Evolutionary conservation across 1,139 yeast genomes (phyloP), one percentile per base, ranked within the genome.

Genomic region (Yamadazyma sp.): DNA sequence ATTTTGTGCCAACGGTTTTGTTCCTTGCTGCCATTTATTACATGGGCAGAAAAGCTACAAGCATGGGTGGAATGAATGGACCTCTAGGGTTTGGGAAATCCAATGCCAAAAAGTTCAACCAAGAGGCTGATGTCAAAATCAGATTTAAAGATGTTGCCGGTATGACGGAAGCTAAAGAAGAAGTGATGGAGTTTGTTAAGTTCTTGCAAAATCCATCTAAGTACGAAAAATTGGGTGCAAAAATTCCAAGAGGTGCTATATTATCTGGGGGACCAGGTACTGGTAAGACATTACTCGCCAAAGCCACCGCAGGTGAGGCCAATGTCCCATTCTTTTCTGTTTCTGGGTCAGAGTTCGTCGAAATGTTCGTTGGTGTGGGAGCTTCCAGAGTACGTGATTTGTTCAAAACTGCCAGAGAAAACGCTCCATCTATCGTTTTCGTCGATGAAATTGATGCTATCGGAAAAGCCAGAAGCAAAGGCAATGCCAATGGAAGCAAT

Each of bases 191-290:
- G 61, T 92, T 92, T 71, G 98, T 92, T 39, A 83, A 85, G 56
- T 92, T 92, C 59, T 75, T 92, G 61, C 87, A 89, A 61, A 79
- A 89, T 50, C 98, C 98, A 10, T 74, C 75, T 37, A 89, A 88
- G 59, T 92, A 89, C 61, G 96, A 91, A 59, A 81, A 79, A 47
- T 70, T 92, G 39, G 98, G 98, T 32, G 98, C 98, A 14, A 88
- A 91, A 63, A 94, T 92, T 49, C 98, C 98, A 37, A 81, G 98
- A 59, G 98, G 98, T 54, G 98, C 98, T 10, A 88, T 92, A 49
- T 70, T 94, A 44, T 87, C 96, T 11, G 98, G 98, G 44, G 96
- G 98, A n/a, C 98, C 98, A 37, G 98, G 98, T 73, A 92, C 98
- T 6, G 98, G 98, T 82, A 92, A 92, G 63, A 92, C 98, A 1